Evolutionary conservation across 1,284 basidiomycete genomes (phyloP).

Genomic region (Phellopilus nigrolimitatus): DNA sequence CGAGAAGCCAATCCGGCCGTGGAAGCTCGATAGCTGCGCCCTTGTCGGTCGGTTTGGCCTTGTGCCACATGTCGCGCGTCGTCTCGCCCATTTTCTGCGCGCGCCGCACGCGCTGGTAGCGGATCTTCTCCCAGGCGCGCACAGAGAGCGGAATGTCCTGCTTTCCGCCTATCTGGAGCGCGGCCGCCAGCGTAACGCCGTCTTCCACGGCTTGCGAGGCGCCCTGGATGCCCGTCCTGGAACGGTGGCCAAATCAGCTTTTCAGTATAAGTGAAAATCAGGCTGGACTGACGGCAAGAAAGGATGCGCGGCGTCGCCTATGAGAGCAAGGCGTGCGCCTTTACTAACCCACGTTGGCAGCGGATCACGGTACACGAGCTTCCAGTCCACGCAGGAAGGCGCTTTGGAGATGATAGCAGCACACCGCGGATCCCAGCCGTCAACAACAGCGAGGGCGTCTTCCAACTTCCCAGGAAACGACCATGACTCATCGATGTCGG

Average conservation of each 20-base stretch:
- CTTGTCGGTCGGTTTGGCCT: too few species aligned
- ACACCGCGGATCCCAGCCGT: conserved; percentile 30
- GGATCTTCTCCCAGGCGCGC: too few species aligned
- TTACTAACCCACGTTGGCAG: too few species aligned
- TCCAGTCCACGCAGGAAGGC: too few species aligned
- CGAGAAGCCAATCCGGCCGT: conserved; percentile 28
- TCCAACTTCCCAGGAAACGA: conserved; percentile 29
- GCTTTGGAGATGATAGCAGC: conserved; percentile 26
- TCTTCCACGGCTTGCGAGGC: conserved; percentile 30
- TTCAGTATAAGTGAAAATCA: neutral
- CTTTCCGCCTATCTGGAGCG: conserved; percentile 24
- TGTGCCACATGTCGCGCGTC: too few species aligned
- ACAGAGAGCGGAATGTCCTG: too few species aligned
- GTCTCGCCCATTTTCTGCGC: too few species aligned
- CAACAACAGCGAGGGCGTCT: conserved; percentile 27
- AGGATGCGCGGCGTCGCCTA: conserved; percentile 29
- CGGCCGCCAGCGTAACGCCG: conserved; percentile 27
- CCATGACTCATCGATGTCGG: conserved; percentile 26
- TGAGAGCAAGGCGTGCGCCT: too few species aligned
- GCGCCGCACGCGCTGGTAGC: too few species aligned
- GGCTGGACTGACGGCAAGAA: conserved; percentile 26
- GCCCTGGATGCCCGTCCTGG: conserved; percentile 28
- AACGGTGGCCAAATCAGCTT: neutral
- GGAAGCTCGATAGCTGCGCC: conserved; percentile 23
- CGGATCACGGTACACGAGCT: too few species aligned